These are phyloP conservation scores for Solanum hybrid DNA, from an alignment of 305 asterid genomes.

Conservation along the genomic window DNA sequence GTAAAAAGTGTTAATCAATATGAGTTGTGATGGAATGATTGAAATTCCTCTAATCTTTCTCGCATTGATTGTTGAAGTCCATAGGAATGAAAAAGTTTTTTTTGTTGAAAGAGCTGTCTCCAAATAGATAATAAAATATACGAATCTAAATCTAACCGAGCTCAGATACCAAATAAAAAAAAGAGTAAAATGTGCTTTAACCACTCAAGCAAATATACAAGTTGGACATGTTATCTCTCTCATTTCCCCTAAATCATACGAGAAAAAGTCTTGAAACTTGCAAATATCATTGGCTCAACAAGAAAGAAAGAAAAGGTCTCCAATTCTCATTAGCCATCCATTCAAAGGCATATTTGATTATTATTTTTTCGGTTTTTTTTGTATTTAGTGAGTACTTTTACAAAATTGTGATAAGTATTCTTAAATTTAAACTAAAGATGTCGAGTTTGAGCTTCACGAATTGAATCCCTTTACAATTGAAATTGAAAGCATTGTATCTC, in stretches of 20 bases:
- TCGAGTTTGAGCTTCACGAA: not conserved
- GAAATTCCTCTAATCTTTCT: too few species aligned
- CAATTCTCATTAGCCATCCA: not conserved
- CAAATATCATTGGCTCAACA: not conserved
- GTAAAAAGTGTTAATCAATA: too few species aligned
- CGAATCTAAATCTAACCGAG: not conserved
- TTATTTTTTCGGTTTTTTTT: not conserved
- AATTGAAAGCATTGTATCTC: not conserved
- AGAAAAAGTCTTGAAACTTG: not conserved
- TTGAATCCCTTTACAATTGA: fast-evolving
- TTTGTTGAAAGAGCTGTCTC: too few species aligned
- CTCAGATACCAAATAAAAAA: fast-evolving
- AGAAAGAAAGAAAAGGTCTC: not conserved
- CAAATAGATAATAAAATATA: too few species aligned
- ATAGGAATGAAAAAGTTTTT: not conserved
- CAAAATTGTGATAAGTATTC: not conserved
- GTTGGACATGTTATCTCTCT: not conserved
- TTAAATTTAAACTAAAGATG: not conserved
- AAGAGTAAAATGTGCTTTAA: fast-evolving
- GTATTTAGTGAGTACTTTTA: not conserved
- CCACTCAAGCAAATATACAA: not conserved
- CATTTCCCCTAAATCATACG: not conserved
- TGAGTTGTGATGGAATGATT: not conserved
- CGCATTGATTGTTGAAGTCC: not conserved
- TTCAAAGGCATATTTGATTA: not conserved